These are phyloP conservation scores for Jacaranda mimosifolia DNA, from an alignment of 257 asterid species.

Conservation along the genomic window DNA sequence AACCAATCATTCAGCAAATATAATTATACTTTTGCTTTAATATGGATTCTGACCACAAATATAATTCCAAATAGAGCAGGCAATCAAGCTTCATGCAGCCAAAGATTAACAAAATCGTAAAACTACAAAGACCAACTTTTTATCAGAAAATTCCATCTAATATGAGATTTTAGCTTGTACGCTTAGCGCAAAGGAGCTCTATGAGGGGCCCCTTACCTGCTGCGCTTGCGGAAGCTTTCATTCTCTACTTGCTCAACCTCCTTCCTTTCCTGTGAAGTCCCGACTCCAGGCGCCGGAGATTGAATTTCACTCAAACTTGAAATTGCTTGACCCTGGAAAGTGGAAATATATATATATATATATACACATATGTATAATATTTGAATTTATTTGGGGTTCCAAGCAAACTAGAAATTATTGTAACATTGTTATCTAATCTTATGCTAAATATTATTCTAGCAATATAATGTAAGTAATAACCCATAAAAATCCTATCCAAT, in stretches of 20 bases:
- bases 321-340: conserved; percentile 34
- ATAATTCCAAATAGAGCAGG: neutral
- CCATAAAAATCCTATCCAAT: neutral
- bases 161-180: neutral
- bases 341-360: neutral
- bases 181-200: conserved; percentile 40
- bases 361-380: too few relatives aligned
- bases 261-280: neutral
- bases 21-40: neutral
- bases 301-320: neutral
- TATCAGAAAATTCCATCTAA: too few relatives aligned
- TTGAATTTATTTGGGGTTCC: too few relatives aligned
- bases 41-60: too few relatives aligned
- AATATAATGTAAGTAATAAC: too few relatives aligned
- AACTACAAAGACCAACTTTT: neutral
- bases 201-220: conserved; percentile 49
- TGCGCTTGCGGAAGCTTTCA: conserved; percentile 13
- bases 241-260: neutral
- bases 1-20: neutral
- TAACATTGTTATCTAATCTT: too few relatives aligned
- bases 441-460: too few relatives aligned
- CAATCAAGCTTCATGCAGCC: neutral
- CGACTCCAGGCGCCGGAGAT: neutral
- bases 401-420: too few relatives aligned
- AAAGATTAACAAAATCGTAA: neutral